Evolutionary conservation across 495 filamentous ascomycete species (phyloP), one percentile per base, ranked within the genome.

Genomic region (Xanthoparmelia taractica): DNA sequence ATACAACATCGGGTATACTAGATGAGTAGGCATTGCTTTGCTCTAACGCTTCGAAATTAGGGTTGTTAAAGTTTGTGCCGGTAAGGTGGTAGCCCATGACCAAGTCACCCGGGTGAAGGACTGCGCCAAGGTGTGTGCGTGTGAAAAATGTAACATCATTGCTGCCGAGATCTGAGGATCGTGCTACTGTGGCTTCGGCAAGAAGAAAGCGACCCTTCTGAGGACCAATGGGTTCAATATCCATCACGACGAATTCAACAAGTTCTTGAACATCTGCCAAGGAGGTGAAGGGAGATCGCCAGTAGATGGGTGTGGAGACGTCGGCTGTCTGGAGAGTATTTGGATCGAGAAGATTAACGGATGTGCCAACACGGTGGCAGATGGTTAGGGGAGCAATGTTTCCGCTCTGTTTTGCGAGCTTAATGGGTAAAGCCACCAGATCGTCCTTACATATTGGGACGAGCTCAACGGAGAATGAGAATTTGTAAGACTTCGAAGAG

Each of bases 361-460:
- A 82, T 25, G 90, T 96, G 58, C 95, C 93, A 58, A 99, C 82
- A n/a, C 89, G 82, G 73, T 89, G 84, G 76, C 95, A 97, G 41
- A 99, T 79, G 0, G 84, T 79, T 31, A 96, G 73, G 23, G 91
- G 91, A 17, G 82, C 79, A 66, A 96, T 96, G 72, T 96, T 96
- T 61, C 94, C 94, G 29, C 91, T 76, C 33, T 84, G 80, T 66
- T 87, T 88, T 4, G 94, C 95, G 27, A 97, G 78, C 65, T 92
- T 92, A 52, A 95, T 79, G 0, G 94, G 94, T n/a, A 98, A 74
- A 6, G 90, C 91, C 8, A 97, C 89, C 12, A 99, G 77, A 70
- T 99, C 95, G 66, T 99, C 95, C 74, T 96, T 96, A 79, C 95
- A 97, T 45, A 97, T 87, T 0, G 94, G 94, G 17, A 96, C 85